These are phyloP conservation scores for Colletotrichum liriopes DNA, from an alignment of 2,329 filamentous ascomycete genomes.

Conservation along the genomic window DNA sequence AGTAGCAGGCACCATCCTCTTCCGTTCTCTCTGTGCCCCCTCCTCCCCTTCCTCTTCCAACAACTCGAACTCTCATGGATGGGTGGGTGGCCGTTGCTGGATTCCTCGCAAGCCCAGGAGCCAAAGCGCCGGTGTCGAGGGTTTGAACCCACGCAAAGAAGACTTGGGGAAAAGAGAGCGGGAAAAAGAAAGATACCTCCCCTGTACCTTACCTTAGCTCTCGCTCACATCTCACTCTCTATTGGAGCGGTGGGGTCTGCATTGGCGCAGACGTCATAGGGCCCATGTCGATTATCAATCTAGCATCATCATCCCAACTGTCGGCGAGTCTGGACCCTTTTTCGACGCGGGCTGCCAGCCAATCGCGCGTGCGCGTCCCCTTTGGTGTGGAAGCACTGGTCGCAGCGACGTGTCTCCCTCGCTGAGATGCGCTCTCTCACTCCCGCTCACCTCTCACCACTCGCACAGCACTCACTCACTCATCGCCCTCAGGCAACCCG, in stretches of 20 bases:
- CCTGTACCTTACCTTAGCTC: conserved; percentile 29
- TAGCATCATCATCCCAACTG: conserved; percentile 40
- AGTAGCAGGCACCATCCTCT: neutral
- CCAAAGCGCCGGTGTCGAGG: neutral
- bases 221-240: conserved; percentile 11
- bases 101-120: neutral
- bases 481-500: neutral
- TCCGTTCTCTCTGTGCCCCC: neutral
- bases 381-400: conserved; percentile 24
- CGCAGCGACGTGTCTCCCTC: conserved; percentile 4
- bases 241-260: conserved; percentile 27
- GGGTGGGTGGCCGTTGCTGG: neutral
- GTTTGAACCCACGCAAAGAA: neutral
- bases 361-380: conserved; percentile 21
- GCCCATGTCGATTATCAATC: conserved; percentile 33
- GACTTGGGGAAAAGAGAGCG: neutral
- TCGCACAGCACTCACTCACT: neutral
- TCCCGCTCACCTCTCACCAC: neutral
- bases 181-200: conserved; percentile 11
- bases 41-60: neutral
- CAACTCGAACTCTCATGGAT: neutral
- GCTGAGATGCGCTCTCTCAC: neutral
- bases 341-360: conserved; percentile 15
- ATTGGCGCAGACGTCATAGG: conserved; percentile 39
- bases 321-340: conserved; percentile 41